A percentile compares a stretch with the other conserved stretches of the same genome.
phyloP scores from a whole-genome alignment of 2,329 filamentous ascomycete species.

The Colletotrichum scovillei region DNA sequence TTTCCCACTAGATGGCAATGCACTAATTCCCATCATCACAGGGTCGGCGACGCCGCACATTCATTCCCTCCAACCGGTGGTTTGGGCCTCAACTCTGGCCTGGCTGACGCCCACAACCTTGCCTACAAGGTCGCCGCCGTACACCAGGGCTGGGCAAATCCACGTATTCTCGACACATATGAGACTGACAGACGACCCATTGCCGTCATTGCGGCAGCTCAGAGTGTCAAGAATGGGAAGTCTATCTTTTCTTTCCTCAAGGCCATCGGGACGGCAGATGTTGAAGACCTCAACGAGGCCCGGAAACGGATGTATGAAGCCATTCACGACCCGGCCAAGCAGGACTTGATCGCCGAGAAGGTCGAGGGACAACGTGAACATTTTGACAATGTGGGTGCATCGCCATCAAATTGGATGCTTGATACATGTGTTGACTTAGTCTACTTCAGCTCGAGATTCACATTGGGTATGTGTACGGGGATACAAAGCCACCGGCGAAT shows the following conservation, averaged over 20 bases:
- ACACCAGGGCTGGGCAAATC: constrained; percentile 44
- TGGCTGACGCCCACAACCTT: constrained; percentile 47
- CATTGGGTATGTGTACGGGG: constrained; percentile 56
- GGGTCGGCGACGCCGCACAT: constrained; percentile 47
- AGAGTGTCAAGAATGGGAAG: constrained; percentile 56
- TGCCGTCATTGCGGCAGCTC: constrained; percentile 51
- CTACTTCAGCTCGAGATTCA: constrained; percentile 49
- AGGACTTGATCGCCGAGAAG: constrained; percentile 43
- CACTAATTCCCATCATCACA: neutral
- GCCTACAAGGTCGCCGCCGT: constrained; percentile 51
- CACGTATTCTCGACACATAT: constrained; percentile 49
- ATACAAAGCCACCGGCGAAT: constrained; percentile 44
- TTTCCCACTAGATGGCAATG: neutral
- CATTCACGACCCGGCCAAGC: constrained; percentile 44
- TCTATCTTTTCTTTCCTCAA: constrained; percentile 55
- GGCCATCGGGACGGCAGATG: constrained; percentile 48
- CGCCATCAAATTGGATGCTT: neutral
- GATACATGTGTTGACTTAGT: neutral
- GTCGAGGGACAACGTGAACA: constrained; percentile 53
- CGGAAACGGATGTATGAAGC: constrained; percentile 44
- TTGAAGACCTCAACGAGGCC: constrained; percentile 42
- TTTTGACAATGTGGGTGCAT: constrained; percentile 49
- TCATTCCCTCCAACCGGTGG: constrained; percentile 48
- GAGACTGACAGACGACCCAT: constrained; percentile 50
- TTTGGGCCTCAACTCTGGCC: constrained; percentile 45